Percentiles rank a stretch among this genome's conserved stretches.
phyloP scores from a whole-genome alignment of 805 yeast genomes.

The Cyberlindnera lachancei region DNA sequence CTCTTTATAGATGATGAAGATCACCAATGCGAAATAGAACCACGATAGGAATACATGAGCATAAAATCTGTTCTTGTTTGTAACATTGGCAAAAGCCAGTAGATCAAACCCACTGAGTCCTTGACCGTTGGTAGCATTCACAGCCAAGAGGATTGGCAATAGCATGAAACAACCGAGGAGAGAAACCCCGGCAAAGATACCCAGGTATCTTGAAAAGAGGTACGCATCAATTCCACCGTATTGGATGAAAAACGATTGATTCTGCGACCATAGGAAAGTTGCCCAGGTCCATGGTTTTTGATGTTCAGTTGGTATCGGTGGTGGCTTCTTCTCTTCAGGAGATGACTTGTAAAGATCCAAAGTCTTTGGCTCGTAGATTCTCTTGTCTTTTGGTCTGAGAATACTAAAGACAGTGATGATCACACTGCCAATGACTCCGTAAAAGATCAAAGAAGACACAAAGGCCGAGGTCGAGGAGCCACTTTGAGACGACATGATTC shows the following conservation, averaged over 20 bases:
- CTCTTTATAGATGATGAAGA: slow-evolving; percentile 67
- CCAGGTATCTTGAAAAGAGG: slow-evolving; percentile 59
- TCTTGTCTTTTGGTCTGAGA: slow-evolving; percentile 54
- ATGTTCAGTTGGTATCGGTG: slow-evolving; percentile 34
- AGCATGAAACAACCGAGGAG: slow-evolving; percentile 14
- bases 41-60: slow-evolving; percentile 76
- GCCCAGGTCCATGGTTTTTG: slow-evolving; percentile 60
- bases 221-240: slow-evolving; percentile 73
- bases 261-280: slow-evolving; percentile 39
- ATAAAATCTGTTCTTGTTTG: slow-evolving; percentile 53
- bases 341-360: slow-evolving; percentile 51
- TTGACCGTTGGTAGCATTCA: slow-evolving; percentile 65
- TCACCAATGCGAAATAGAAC: slow-evolving; percentile 59
- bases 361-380: slow-evolving; percentile 80
- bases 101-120: slow-evolving; percentile 52
- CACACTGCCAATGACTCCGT: slow-evolving; percentile 49
- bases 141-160: slow-evolving; percentile 58
- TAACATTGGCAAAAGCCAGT: slow-evolving; percentile 56
- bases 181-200: slow-evolving; percentile 35
- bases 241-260: slow-evolving; percentile 58
- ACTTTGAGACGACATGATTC: no score
- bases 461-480: slow-evolving; percentile 69
- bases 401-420: slow-evolving; percentile 56
- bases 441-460: slow-evolving; percentile 61
- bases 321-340: slow-evolving; percentile 15